A percentile compares a stretch with the other conserved stretches of the same genome.
Conservation (phyloP, 768 basidiomycete genomes). For the Suillus tomentosus region DNA sequence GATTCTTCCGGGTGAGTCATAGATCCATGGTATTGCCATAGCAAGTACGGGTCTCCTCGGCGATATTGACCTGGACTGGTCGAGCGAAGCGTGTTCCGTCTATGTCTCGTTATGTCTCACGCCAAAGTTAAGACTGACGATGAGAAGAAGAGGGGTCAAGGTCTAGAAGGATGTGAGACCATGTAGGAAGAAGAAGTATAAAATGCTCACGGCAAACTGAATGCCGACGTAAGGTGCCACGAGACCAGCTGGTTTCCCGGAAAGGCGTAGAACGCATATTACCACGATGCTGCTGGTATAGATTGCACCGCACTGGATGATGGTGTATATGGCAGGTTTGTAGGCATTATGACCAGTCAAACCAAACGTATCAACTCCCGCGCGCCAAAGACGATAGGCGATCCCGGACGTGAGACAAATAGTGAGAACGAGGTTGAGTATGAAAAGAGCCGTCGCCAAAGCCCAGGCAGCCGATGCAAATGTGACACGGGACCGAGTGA, state of each 20-base stretch:
- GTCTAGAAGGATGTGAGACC: not conserved
- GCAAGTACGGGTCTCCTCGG: not conserved
- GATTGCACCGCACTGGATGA: slow-evolving; percentile 23
- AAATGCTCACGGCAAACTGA: not conserved
- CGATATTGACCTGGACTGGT: not conserved
- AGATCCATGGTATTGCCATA: not conserved
- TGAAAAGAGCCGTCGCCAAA: slow-evolving; percentile 3
- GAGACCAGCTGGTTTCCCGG: not conserved
- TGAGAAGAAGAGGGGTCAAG: slow-evolving; percentile 4
- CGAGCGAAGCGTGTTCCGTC: not conserved
- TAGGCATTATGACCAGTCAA: slow-evolving; percentile 10
- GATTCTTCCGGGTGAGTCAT: not conserved
- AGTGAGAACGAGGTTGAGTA: slow-evolving; percentile 18
- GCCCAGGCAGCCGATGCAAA: not conserved
- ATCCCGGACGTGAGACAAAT: slow-evolving; percentile 17
- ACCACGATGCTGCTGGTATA: slow-evolving; percentile 19
- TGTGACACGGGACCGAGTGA: not conserved
- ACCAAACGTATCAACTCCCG: not conserved
- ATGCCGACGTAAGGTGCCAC: slow-evolving; percentile 8
- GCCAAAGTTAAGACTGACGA: not conserved
- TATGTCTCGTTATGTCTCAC: not conserved
- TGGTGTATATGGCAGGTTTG: slow-evolving; percentile 16
- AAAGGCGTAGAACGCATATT: slow-evolving; percentile 11
- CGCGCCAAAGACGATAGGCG: slow-evolving; percentile 18
- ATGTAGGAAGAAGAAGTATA: not conserved